phyloP scores from a whole-genome alignment of 1,139 yeast genomes.

The Zygosaccharomyces sapae region DNA sequence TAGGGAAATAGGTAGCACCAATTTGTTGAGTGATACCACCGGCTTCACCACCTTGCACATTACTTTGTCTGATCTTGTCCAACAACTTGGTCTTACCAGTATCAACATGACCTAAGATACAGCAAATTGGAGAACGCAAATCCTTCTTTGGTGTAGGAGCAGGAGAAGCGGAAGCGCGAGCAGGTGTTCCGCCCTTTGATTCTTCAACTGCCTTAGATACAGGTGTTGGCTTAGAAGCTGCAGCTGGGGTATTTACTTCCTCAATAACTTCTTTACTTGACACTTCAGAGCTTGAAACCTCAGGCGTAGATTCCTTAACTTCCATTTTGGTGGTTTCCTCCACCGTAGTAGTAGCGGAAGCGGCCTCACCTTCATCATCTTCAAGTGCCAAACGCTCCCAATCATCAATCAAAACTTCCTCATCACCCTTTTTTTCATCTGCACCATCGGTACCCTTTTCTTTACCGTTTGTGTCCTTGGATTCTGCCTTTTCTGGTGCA shows the following conservation, averaged over 20 bases:
- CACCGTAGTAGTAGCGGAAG: slow-evolving; percentile 24
- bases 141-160: slow-evolving; percentile 38
- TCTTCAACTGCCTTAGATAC: slow-evolving; percentile 30
- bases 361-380: slow-evolving; percentile 43
- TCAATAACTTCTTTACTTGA: slow-evolving; percentile 24
- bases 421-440: slow-evolving; percentile 40
- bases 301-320: slow-evolving; percentile 16
- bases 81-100: slow-evolving; percentile 97
- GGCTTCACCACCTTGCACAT: slow-evolving; percentile 99
- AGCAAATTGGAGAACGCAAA: slow-evolving; percentile 96
- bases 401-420: slow-evolving; percentile 55
- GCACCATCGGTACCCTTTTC: slow-evolving; percentile 27
- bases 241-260: slow-evolving; percentile 1
- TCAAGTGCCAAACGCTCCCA: slow-evolving; percentile 63
- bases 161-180: slow-evolving; percentile 20
- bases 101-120: slow-evolving; percentile 99
- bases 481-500: slow-evolving; percentile 30
- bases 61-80: slow-evolving; percentile 96
- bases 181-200: background rate
- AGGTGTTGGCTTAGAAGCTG: slow-evolving; percentile 30
- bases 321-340: slow-evolving; percentile 15
- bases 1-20: slow-evolving; percentile 99
- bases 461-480: slow-evolving; percentile 18
- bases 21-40: slow-evolving; percentile 99
- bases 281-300: slow-evolving; percentile 23